Conservation (phyloP, 148 eudicot genomes). For the Rhododendron griersonianum region DNA sequence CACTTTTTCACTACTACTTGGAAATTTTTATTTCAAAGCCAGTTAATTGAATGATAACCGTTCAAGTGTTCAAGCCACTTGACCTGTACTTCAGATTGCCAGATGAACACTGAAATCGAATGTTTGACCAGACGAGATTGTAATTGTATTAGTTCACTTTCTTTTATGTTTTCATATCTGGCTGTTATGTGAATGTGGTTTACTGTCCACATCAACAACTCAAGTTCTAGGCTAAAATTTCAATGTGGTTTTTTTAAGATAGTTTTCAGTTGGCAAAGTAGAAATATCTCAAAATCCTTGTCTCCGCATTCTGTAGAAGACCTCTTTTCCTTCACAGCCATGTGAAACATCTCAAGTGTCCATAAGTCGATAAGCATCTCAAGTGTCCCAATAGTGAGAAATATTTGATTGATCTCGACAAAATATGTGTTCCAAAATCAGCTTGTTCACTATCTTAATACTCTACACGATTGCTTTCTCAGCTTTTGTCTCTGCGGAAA, state of each 20-base stretch:
- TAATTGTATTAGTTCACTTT: neutral
- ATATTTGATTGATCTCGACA: neutral
- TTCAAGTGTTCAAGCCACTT: neutral
- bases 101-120: neutral
- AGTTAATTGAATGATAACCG: neutral
- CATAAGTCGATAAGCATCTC: no score
- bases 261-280: neutral
- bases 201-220: neutral
- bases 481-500: neutral
- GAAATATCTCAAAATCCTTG: neutral
- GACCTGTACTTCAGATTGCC: neutral
- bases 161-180: neutral
- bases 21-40: neutral
- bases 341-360: neutral
- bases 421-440: neutral
- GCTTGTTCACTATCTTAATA: neutral
- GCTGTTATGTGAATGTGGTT: neutral
- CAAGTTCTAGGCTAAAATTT: neutral
- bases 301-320: neutral
- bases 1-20: neutral
- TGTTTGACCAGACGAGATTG: neutral
- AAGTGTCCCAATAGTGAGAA: neutral
- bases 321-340: neutral
- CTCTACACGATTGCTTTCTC: neutral
- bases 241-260: neutral